Conservation (phyloP, 2,329 filamentous ascomycete species). For the Nemania abortiva region DNA sequence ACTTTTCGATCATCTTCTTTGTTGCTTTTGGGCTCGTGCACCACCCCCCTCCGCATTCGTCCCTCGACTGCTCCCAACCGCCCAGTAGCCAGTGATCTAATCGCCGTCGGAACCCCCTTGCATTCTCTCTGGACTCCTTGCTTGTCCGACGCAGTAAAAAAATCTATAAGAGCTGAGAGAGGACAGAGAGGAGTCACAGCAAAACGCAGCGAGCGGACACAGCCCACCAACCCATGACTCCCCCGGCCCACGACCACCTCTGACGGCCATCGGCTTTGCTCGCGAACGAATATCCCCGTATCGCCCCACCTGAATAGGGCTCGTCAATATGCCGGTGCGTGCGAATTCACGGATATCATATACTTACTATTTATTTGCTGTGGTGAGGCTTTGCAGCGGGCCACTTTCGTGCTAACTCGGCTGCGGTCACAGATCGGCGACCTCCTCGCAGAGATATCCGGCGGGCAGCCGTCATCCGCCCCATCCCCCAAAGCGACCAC, state of each 20-base stretch:
- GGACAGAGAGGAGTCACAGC: slow-evolving; percentile 35
- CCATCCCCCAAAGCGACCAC: slow-evolving; percentile 47
- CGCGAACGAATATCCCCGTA: slow-evolving; percentile 31
- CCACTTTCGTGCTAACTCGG: slow-evolving; percentile 38
- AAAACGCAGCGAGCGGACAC: slow-evolving; percentile 36
- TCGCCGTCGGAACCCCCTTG: not conserved
- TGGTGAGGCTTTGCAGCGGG: slow-evolving; percentile 3
- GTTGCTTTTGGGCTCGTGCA: slow-evolving; percentile 39
- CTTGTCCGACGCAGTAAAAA: slow-evolving; percentile 5
- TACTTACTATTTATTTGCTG: slow-evolving; percentile 8
- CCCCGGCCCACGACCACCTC: slow-evolving; percentile 42
- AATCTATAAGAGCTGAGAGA: not conserved
- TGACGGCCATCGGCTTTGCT: slow-evolving; percentile 44
- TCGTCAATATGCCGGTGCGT: slow-evolving; percentile 56
- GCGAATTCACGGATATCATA: not conserved
- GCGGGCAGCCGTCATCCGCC: slow-evolving; percentile 60
- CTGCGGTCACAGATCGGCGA: slow-evolving; percentile 62
- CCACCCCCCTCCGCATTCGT: slow-evolving; percentile 41
- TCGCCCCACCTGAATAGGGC: slow-evolving; percentile 35
- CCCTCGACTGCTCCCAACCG: slow-evolving; percentile 25
- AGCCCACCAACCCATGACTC: slow-evolving; percentile 49
- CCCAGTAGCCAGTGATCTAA: slow-evolving; percentile 14
- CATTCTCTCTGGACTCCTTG: slow-evolving; percentile 13
- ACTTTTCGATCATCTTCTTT: slow-evolving; percentile 41
- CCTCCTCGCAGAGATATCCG: slow-evolving; percentile 72